Evolutionary conservation across 2,329 filamentous ascomycete genomes (phyloP).

Genomic region (Sarocladiaceae sp.): DNA sequence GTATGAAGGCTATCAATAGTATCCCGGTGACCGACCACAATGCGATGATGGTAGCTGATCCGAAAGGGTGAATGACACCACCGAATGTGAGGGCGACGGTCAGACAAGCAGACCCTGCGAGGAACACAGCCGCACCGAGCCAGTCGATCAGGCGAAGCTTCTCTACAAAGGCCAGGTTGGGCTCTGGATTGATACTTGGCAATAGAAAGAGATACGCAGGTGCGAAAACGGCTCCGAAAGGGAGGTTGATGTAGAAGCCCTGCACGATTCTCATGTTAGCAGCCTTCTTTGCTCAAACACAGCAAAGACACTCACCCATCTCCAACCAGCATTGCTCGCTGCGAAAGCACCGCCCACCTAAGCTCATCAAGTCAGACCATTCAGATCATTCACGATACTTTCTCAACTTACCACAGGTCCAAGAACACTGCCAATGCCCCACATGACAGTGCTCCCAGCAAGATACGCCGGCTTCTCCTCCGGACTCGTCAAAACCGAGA

Average conservation of each 20-base stretch:
- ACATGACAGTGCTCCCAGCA: conserved; percentile 19
- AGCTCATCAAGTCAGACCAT: not conserved
- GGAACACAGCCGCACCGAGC: conserved; percentile 34
- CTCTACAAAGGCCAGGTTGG: conserved; percentile 15
- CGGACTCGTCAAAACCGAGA: conserved; percentile 19
- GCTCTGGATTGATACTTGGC: conserved; percentile 14
- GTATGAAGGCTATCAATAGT: conserved; percentile 33
- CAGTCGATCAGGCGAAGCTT: conserved; percentile 35
- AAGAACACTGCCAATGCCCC: conserved; percentile 36
- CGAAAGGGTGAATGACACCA: conserved; percentile 40
- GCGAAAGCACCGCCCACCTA: conserved; percentile 33
- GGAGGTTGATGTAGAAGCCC: conserved; percentile 49
- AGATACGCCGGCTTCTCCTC: conserved; percentile 21
- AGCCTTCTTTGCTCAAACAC: not conserved
- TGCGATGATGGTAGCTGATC: conserved; percentile 33
- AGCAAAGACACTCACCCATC: conserved; percentile 21
- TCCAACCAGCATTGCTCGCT: conserved; percentile 30
- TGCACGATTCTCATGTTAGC: not conserved
- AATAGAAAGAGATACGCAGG: conserved; percentile 20
- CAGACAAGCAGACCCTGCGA: conserved; percentile 31
- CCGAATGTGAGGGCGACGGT: conserved; percentile 44
- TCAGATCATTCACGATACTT: not conserved
- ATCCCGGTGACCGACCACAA: conserved; percentile 37
- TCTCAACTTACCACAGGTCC: conserved; percentile 30
- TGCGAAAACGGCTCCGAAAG: conserved; percentile 32